These are phyloP conservation scores for Claviceps arundinis DNA, from an alignment of 2,329 filamentous ascomycete genomes.

Conservation along the genomic window DNA sequence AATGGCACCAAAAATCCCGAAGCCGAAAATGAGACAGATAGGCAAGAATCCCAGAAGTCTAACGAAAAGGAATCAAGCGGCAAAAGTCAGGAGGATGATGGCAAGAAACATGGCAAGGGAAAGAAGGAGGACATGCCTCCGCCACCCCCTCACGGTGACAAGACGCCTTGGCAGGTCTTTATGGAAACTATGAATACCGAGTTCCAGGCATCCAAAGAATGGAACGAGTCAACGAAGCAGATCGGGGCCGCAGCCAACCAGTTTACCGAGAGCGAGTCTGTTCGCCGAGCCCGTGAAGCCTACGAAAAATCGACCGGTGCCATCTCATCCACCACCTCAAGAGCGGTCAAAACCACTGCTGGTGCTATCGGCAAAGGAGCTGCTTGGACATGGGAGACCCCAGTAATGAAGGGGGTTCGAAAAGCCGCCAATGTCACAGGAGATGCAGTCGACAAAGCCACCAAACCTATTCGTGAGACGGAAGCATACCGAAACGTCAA, in stretches of 20 bases:
- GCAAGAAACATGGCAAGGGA: conserved; percentile 33
- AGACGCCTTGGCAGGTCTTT: conserved; percentile 98
- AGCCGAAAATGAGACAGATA: conserved; percentile 22
- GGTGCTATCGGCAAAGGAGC: conserved; percentile 81
- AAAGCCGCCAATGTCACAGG: conserved; percentile 78
- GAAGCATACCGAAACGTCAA: conserved; percentile 93
- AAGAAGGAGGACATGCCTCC: conserved; percentile 62
- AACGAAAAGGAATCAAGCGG: conserved; percentile 28
- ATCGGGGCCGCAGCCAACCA: conserved; percentile 79
- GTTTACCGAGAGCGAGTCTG: conserved; percentile 84
- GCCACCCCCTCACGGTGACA: conserved; percentile 93
- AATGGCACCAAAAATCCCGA: conserved; percentile 25
- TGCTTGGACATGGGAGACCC: conserved; percentile 93
- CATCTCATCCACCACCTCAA: conserved; percentile 63
- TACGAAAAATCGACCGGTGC: conserved; percentile 79
- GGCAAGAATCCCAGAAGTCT: conserved; percentile 30
- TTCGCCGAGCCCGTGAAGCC: conserved; percentile 72
- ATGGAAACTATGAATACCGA: conserved; percentile 89
- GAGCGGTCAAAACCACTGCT: conserved; percentile 74
- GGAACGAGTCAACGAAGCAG: conserved; percentile 97
- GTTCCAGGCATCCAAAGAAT: conserved; percentile 95
- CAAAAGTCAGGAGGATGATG: conserved; percentile 23
- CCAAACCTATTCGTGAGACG: conserved; percentile 82
- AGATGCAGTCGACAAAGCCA: conserved; percentile 83
- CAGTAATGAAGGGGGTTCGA: conserved; percentile 80